Conservation (phyloP, 148 eudicot genomes). For the Polygonum aviculare region DNA sequence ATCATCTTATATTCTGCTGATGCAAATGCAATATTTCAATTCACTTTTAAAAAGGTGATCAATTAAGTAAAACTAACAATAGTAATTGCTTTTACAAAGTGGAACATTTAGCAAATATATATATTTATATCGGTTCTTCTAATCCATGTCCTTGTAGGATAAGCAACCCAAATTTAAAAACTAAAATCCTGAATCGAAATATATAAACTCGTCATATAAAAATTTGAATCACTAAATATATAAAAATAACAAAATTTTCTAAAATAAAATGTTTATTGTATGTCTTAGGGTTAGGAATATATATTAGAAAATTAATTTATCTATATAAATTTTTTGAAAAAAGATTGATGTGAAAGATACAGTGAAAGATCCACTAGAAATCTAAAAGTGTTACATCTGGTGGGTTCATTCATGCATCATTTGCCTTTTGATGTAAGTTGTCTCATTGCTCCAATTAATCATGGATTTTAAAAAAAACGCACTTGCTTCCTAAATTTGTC, state of each 20-base stretch:
- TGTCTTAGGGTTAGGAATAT: no score
- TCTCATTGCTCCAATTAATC: not conserved
- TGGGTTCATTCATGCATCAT: not conserved
- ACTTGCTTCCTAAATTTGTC: conserved; percentile 1
- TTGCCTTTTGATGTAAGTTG: not conserved
- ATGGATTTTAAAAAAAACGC: not conserved
- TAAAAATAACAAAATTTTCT: no score
- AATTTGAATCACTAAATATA: no score
- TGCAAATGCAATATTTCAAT: not conserved
- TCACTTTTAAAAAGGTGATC: no score
- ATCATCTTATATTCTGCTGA: not conserved
- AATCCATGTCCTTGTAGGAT: no score
- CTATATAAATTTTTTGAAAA: no score
- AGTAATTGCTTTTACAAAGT: not conserved
- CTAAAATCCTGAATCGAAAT: no score
- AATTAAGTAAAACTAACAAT: not conserved
- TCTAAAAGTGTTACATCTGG: not conserved
- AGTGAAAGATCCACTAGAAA: not conserved
- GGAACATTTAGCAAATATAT: not conserved
- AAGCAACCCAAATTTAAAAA: no score
- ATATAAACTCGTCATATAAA: no score
- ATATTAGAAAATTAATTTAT: no score
- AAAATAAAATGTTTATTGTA: no score
- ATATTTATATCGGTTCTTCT: no score
- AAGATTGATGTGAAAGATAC: not conserved